Base-by-base conservation (phyloP, 805 yeast genomes). In the Candida ulmi region DNA sequence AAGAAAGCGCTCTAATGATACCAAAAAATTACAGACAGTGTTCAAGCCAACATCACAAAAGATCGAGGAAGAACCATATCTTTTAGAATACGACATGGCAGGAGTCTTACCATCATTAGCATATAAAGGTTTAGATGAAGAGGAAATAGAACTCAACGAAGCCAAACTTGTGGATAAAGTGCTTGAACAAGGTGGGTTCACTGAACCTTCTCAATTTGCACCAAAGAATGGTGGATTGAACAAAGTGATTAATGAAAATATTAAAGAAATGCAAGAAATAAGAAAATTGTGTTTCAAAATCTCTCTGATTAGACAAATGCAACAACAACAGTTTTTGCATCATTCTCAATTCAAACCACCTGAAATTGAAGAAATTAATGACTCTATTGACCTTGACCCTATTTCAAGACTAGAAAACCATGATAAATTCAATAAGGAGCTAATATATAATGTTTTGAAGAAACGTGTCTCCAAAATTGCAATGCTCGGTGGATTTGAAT, bases 401-500 rank as follows among this genome's bases (percentile, higher is more conserved):
- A 72, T 85, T 17, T 85, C 96, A 1, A 78, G 83, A 46, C 65
- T 90, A 21, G 71, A 71, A 0, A 84, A 83, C 21, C 87, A 83
- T 46, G 93, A 88, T 45, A 59, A 68, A 11, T 66, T 70, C 54
- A 72, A 72, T 41, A 69, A 68, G n/a, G 76, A 72, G 3, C 69
- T 88, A 12, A 83, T 88, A 9, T 76, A 72, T 50, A 68, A 78
- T 1, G 77, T 85, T 0, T 62, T 93, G 65, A 71, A 77, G 47
- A 78, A 83, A 49, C 75, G 82, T 30, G 76, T 86, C 0, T 75
- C 90, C 16, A 87, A 88, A 45, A 65, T 93, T 16, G 78, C 86
- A 1, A 91, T 93, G 98, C 82, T 87, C 30, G 80, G 83, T 32
- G 99, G 99, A 0, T 93, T 86, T 65, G 98, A 93, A 62, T 67